These are phyloP conservation scores for Oryza meyeriana DNA, from an alignment of 176 grass and related monocot species.

Conservation along the genomic window DNA sequence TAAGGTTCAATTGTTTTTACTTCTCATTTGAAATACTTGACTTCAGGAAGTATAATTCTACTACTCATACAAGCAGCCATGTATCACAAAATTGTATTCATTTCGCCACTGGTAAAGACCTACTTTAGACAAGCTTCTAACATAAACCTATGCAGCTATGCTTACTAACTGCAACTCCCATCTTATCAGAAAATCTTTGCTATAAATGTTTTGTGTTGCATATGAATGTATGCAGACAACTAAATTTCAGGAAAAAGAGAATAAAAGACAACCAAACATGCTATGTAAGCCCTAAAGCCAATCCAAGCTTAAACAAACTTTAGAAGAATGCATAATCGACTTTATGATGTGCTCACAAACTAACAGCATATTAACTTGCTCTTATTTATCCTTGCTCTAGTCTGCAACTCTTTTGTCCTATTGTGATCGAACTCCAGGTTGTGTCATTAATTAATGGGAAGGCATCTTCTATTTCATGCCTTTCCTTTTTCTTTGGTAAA, in stretches of 20 bases:
- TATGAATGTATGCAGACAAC: not conserved
- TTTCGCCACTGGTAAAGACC: not conserved
- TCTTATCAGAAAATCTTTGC: not conserved
- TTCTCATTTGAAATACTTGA: not conserved
- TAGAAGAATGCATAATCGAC: not conserved
- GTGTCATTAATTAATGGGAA: not conserved
- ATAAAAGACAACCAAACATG: not conserved
- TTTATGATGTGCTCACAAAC: not conserved
- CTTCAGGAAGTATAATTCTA: not conserved
- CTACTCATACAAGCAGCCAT: not conserved
- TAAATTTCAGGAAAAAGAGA: not conserved
- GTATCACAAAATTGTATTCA: not conserved
- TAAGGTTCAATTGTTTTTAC: not conserved
- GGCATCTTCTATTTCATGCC: not conserved
- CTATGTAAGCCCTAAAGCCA: not conserved
- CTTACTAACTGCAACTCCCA: not conserved
- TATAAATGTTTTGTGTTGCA: not conserved
- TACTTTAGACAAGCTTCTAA: not conserved
- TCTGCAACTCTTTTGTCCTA: not conserved
- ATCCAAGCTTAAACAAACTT: not conserved
- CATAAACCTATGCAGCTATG: not conserved
- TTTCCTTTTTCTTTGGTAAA: not conserved
- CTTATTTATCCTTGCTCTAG: constrained; percentile 14
- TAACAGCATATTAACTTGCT: not conserved
- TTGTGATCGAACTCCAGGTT: not conserved